Percentiles rank a stretch among this genome's conserved stretches.
Conservation (phyloP, 345 rosid species). For the Punica granatum region DNA sequence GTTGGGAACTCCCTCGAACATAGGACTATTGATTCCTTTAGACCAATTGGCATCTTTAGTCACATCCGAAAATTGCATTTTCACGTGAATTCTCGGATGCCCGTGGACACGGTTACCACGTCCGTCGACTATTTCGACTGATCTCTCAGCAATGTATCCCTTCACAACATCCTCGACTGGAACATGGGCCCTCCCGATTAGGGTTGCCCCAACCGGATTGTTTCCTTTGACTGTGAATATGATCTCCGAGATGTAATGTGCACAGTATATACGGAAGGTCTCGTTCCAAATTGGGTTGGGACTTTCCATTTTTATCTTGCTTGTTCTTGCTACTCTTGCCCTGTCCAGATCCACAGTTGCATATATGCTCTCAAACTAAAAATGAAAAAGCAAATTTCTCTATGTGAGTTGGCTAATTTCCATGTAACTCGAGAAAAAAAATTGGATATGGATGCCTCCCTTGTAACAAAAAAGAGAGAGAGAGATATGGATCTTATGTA, state of each 20-base stretch:
- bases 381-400: no score
- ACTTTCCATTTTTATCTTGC: not conserved
- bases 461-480: no score
- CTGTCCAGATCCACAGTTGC: slow-evolving; percentile 14
- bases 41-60: slow-evolving; percentile 10
- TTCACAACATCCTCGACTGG: slow-evolving; percentile 6
- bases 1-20: slow-evolving; percentile 12
- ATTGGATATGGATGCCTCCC: no score
- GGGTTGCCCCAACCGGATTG: slow-evolving; percentile 3
- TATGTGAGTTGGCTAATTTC: not conserved
- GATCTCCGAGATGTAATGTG: slow-evolving; percentile 6
- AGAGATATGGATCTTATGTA: no score
- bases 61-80: slow-evolving; percentile 8
- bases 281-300: slow-evolving; percentile 10
- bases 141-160: not conserved
- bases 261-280: slow-evolving; percentile 9
- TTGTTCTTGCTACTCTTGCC: slow-evolving; percentile 13
- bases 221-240: slow-evolving; percentile 10
- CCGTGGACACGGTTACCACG: not conserved
- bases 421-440: not conserved
- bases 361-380: slow-evolving; percentile 4
- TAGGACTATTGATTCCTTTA: slow-evolving; percentile 7
- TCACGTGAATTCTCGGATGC: slow-evolving; percentile 10
- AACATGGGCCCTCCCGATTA: slow-evolving; percentile 11
- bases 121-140: slow-evolving; percentile 6